A percentile compares a stretch with the other conserved stretches of the same genome.
These are phyloP conservation scores for Termitomyces sp. DNA, from an alignment of 768 basidiomycete species.

Conservation along the genomic window DNA sequence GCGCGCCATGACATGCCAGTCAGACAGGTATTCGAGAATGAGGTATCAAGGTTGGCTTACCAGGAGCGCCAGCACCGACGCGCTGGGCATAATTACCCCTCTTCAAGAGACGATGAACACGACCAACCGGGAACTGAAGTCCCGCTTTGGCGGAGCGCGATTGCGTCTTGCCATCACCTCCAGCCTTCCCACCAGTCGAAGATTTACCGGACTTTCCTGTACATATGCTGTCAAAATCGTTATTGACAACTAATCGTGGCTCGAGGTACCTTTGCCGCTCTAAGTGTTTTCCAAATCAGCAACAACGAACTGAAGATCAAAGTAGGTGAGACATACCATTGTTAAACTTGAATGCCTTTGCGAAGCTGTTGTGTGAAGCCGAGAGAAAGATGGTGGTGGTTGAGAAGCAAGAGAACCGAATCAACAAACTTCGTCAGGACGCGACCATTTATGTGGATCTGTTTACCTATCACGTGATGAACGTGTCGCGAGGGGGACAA, in stretches of 20 bases:
- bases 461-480: slow-evolving; percentile 27
- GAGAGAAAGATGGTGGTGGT: slow-evolving; percentile 29
- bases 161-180: slow-evolving; percentile 45
- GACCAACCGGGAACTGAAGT: slow-evolving; percentile 87
- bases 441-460: slow-evolving; percentile 37
- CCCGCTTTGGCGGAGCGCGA: slow-evolving; percentile 75
- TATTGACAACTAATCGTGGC: background rate
- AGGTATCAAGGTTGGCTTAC: slow-evolving; percentile 27
- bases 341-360: slow-evolving; percentile 11
- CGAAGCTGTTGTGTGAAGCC: slow-evolving; percentile 15
- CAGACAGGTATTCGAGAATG: background rate
- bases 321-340: slow-evolving; percentile 18
- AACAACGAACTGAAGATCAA: background rate
- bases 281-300: slow-evolving; percentile 10
- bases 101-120: slow-evolving; percentile 88
- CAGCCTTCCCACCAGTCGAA: slow-evolving; percentile 64
- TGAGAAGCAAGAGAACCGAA: slow-evolving; percentile 24
- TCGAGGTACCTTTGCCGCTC: slow-evolving; percentile 32
- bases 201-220: slow-evolving; percentile 58
- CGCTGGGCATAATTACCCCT: slow-evolving; percentile 83
- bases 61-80: slow-evolving; percentile 84
- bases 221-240: slow-evolving; percentile 3
- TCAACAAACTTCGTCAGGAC: slow-evolving; percentile 25
- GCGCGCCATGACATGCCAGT: slow-evolving; percentile 3
- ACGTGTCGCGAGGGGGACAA: background rate